Conservation (phyloP, 2,329 filamentous ascomycete genomes). For the Fonsecaea nubica region DNA sequence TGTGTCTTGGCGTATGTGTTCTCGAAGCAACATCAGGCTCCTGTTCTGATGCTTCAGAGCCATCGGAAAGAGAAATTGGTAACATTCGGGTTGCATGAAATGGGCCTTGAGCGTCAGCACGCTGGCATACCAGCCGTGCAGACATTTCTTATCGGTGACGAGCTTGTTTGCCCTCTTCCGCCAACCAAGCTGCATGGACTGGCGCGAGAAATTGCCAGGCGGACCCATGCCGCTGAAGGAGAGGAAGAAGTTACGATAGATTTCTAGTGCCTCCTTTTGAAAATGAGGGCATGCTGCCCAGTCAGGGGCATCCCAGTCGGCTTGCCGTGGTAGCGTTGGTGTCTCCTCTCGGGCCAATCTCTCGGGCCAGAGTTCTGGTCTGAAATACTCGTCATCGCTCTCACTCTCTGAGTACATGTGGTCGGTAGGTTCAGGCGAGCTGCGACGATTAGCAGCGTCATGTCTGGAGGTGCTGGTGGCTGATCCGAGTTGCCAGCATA, state of each 20-base stretch:
- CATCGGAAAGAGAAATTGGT: slow-evolving; percentile 22
- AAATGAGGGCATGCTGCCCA: slow-evolving; percentile 18
- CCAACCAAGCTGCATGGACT: slow-evolving; percentile 6
- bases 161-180: slow-evolving; percentile 9
- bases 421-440: background rate
- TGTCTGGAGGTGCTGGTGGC: background rate
- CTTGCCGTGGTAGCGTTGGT: background rate
- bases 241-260: slow-evolving; percentile 12
- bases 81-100: slow-evolving; percentile 16
- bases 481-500: slow-evolving; percentile 27
- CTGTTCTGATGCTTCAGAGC: slow-evolving; percentile 26
- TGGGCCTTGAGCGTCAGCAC: slow-evolving; percentile 22
- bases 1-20: background rate
- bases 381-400: slow-evolving; percentile 8
- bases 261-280: slow-evolving; percentile 16
- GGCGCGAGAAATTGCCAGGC: background rate
- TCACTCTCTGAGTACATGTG: background rate
- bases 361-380: slow-evolving; percentile 15
- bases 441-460: background rate
- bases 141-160: slow-evolving; percentile 17
- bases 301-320: slow-evolving; percentile 16
- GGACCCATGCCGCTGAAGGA: slow-evolving; percentile 3
- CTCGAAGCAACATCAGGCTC: slow-evolving; percentile 21
- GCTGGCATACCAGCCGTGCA: slow-evolving; percentile 26
- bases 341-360: background rate